A percentile compares a stretch with the other conserved stretches of the same genome.
Evolutionary conservation across 139 green algal species (phyloP).

Genomic region (Chlamydomonas sp.): DNA sequence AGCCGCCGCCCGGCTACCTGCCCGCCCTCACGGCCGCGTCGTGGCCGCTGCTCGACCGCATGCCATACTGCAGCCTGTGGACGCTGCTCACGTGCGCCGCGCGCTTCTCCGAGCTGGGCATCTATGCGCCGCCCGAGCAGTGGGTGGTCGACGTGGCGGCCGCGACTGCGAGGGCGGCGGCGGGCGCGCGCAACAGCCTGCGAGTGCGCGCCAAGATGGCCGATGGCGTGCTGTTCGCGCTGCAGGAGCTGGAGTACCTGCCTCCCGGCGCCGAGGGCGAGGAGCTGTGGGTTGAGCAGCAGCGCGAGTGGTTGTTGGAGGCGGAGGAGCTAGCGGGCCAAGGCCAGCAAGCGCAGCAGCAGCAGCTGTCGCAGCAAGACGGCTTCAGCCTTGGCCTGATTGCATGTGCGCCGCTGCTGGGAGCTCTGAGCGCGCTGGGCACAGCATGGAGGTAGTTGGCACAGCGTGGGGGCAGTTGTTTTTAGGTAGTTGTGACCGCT

Average conservation of each 20-base stretch:
- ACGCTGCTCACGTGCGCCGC: background rate
- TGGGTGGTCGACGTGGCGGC: background rate
- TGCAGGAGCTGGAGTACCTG: slow-evolving; percentile 1
- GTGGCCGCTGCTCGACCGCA: background rate
- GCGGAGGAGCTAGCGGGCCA: no score
- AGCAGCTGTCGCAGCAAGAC: no score
- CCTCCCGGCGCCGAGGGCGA: background rate
- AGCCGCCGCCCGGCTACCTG: background rate
- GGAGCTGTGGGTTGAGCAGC: background rate
- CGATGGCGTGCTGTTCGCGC: background rate
- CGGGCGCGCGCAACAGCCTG: background rate
- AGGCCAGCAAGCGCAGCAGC: no score
- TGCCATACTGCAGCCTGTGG: background rate
- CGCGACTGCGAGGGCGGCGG: background rate
- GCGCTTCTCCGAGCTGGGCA: background rate
- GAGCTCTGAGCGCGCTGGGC: no score
- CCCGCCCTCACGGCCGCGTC: background rate
- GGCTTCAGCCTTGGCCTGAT: no score
- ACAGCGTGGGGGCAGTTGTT: no score
- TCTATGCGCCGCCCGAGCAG: background rate
- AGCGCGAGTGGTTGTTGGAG: no score
- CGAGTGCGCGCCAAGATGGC: background rate
- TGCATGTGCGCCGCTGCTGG: no score
- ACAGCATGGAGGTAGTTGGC: no score
- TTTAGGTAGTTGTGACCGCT: no score